phyloP scores from a whole-genome alignment of 2,329 filamentous ascomycete species.

The Talaromyces amestolkiae region DNA sequence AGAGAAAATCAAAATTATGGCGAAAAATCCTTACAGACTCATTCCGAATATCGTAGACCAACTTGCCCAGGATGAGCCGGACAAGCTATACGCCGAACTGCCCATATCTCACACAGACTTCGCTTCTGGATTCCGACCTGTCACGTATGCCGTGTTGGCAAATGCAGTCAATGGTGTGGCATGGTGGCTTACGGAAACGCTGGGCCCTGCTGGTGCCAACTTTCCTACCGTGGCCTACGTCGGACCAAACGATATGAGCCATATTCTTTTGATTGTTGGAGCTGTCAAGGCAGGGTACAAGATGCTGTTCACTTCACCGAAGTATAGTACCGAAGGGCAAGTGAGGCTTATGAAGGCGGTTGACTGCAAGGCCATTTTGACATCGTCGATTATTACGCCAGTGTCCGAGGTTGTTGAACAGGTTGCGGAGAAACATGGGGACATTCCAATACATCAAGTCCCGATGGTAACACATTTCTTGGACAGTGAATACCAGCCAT shows the following conservation, averaged over 20 bases:
- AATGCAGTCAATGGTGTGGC: conserved; percentile 36
- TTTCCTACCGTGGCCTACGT: conserved; percentile 42
- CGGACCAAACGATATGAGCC: conserved; percentile 43
- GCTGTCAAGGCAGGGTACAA: conserved; percentile 40
- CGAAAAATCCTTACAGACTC: conserved; percentile 21
- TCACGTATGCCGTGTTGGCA: conserved; percentile 23
- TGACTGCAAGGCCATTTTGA: conserved; percentile 17
- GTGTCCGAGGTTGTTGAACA: not conserved
- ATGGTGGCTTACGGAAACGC: conserved; percentile 32
- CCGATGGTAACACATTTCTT: not conserved
- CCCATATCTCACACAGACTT: conserved; percentile 27
- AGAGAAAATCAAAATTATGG: not conserved
- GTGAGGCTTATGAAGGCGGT: conserved; percentile 13
- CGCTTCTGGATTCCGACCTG: conserved; percentile 23
- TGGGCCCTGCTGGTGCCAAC: conserved; percentile 25
- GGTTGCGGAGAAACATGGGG: conserved; percentile 7
- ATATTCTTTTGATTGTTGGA: conserved; percentile 35
- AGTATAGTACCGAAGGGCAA: conserved; percentile 16
- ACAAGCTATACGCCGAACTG: conserved; percentile 30
- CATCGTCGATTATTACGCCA: conserved; percentile 3
- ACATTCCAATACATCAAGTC: not conserved
- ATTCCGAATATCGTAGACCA: conserved; percentile 38
- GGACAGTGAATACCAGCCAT: not conserved
- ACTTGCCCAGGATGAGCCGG: conserved; percentile 26
- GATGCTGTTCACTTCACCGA: conserved; percentile 22